A percentile compares a stretch with the other conserved stretches of the same genome.
Conservation (phyloP, 2,329 filamentous ascomycete species). For the Zymoseptoria tritici region DNA sequence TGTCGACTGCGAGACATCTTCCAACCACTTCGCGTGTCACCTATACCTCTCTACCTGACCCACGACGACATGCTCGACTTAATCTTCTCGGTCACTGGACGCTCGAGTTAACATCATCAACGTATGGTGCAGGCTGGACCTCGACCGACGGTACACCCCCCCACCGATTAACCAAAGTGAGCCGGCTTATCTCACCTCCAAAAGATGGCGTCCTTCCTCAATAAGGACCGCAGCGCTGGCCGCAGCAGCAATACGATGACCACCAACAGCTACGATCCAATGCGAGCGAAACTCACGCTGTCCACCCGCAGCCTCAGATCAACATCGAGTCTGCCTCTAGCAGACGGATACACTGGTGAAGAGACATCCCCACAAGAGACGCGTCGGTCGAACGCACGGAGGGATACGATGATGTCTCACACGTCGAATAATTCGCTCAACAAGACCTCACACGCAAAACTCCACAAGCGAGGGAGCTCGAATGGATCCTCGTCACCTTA, state of each 20-base stretch:
- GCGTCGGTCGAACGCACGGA: conserved; percentile 1
- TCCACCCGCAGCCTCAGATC: conserved; percentile 10
- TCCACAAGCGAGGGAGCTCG: conserved; percentile 28
- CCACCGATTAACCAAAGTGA: background rate
- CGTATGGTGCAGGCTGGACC: background rate
- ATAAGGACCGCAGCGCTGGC: conserved; percentile 10
- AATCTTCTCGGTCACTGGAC: background rate
- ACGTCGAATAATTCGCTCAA: conserved; percentile 6
- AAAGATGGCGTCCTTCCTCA: background rate
- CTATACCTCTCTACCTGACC: too few species aligned
- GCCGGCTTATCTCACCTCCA: background rate
- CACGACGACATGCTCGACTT: background rate
- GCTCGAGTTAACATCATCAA: background rate
- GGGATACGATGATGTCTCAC: conserved; percentile 3
- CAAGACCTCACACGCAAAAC: conserved; percentile 21
- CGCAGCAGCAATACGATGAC: conserved; percentile 13
- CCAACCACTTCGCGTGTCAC: background rate
- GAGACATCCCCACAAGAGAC: conserved; percentile 5
- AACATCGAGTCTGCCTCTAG: conserved; percentile 4
- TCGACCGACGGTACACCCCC: background rate
- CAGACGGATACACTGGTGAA: conserved; percentile 3
- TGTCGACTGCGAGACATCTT: background rate
- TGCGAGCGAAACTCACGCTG: conserved; percentile 9
- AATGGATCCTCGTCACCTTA: conserved; percentile 20
- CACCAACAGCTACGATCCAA: conserved; percentile 3